phyloP scores from a whole-genome alignment of 2,329 filamentous ascomycete species.

The Escovopsis sp. region DNA sequence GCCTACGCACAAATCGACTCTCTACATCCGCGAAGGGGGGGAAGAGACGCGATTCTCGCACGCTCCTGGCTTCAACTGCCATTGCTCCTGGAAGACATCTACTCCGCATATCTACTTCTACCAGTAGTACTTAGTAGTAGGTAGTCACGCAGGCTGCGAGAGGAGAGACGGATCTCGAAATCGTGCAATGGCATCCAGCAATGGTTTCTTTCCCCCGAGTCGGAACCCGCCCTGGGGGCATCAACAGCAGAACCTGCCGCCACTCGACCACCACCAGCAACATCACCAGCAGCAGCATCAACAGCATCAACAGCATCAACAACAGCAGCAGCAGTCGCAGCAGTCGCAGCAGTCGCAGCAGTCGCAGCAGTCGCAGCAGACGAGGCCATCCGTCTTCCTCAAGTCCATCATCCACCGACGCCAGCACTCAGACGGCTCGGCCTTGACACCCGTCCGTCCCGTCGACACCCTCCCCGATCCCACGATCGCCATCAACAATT shows the following conservation, averaged over 20 bases:
- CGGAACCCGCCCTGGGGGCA: slow-evolving; percentile 2
- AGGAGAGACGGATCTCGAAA: background rate
- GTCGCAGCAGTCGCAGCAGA: slow-evolving; percentile 22
- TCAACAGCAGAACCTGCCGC: too few relatives aligned
- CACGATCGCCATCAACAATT: slow-evolving; percentile 17
- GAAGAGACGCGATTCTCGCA: background rate
- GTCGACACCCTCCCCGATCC: slow-evolving; percentile 10
- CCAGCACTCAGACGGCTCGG: slow-evolving; percentile 28
- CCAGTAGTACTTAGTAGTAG: too few relatives aligned
- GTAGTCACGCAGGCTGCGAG: too few relatives aligned
- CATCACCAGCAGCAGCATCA: too few relatives aligned
- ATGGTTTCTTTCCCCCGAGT: slow-evolving; percentile 4
- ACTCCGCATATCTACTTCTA: background rate
- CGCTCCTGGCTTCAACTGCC: background rate
- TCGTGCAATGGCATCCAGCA: slow-evolving; percentile 9
- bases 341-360: slow-evolving; percentile 12
- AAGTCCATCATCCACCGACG: slow-evolving; percentile 34
- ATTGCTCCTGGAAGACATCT: background rate
- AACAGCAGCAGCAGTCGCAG: slow-evolving; percentile 1
- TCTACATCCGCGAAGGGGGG: background rate
- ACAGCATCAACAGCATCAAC: too few relatives aligned
- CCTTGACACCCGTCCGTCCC: slow-evolving; percentile 12
- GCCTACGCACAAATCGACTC: background rate
- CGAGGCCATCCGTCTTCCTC: slow-evolving; percentile 31
- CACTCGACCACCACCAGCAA: too few relatives aligned